Percentiles rank a stretch among this genome's conserved stretches.
phyloP scores from a whole-genome alignment of 2,329 filamentous ascomycete genomes.

The Penicillium sp. region DNA sequence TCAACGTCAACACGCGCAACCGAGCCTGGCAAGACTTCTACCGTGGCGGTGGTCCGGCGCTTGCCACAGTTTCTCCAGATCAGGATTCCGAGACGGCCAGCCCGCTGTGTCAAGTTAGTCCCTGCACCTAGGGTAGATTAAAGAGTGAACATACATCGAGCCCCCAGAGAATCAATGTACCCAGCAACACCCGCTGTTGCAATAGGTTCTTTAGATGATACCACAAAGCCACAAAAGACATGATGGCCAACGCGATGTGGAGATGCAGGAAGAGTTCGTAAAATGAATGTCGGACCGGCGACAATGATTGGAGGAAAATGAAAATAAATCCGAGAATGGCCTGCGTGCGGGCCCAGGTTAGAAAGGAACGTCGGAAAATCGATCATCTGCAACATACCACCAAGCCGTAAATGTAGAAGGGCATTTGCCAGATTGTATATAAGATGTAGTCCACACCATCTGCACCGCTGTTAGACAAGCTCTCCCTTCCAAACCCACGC shows the following conservation, averaged over 20 bases:
- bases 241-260: slow-evolving; percentile 41
- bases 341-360: slow-evolving; percentile 33
- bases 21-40: slow-evolving; percentile 56
- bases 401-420: slow-evolving; percentile 32
- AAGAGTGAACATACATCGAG: slow-evolving; percentile 26
- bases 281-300: slow-evolving; percentile 43
- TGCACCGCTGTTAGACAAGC: slow-evolving; percentile 6
- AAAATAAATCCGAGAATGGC: slow-evolving; percentile 39
- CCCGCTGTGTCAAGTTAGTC: slow-evolving; percentile 34
- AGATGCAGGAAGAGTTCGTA: slow-evolving; percentile 47
- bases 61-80: slow-evolving; percentile 52
- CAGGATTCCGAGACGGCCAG: slow-evolving; percentile 48
- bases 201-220: slow-evolving; percentile 33
- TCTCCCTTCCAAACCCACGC: not conserved
- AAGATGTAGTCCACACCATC: slow-evolving; percentile 56
- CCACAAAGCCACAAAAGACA: slow-evolving; percentile 41
- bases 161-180: slow-evolving; percentile 34
- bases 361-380: slow-evolving; percentile 33
- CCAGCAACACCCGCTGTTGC: slow-evolving; percentile 32
- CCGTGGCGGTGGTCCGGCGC: slow-evolving; percentile 49
- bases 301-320: slow-evolving; percentile 42
- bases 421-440: slow-evolving; percentile 27
- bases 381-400: slow-evolving; percentile 34
- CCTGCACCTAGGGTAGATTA: too few relatives aligned
- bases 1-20: slow-evolving; percentile 49